Evolutionary conservation across 768 basidiomycete genomes (phyloP), one percentile per base, ranked within the genome.

Genomic region (Coprinopsis cinerea): DNA sequence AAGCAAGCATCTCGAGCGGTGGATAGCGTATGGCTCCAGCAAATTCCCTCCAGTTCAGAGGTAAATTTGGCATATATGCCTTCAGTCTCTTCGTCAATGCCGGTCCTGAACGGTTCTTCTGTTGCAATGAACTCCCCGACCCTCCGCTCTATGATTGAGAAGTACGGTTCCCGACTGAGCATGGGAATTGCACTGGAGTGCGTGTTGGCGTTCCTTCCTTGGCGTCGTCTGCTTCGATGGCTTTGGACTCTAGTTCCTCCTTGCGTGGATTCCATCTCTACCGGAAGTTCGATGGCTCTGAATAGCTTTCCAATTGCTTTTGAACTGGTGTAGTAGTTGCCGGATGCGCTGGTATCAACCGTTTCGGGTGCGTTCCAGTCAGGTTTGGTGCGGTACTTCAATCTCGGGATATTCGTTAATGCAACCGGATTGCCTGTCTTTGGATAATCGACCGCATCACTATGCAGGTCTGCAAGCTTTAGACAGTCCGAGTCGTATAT

Each of bases 351-450:
- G 22, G 22, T 37, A 15, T 39, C 44, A 15, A 74, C 60, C 0
- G 74, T 81, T 62, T 86, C 83, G 15, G 80, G 82, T 1, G 81
- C 82, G 58, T 73, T 69, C 82, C 83, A 85, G 59, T 86, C 83
- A 7, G 83, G 84, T 54, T 63, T 74, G 51, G 32, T 23, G 1
- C 48, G 47, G 40, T 56, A 57, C 17, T 67, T 65, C n/a, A 70
- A 62, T 56, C 61, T 74, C 2, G 84, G 79, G 24, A 83, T 73
- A 14, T 34, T 52, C 1, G 48, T 28, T 18, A 64, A 60, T 4
- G 65, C 59, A 13, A 79, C 75, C 22, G 77, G 72, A 30, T 66
- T 61, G 15, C 78, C 78, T 20, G 74, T 78, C 62, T 83, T 83
- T 0, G 81, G 79, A 55, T 79, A 86, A 59, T 85, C 83, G 1